phyloP scores from a whole-genome alignment of 2,329 filamentous ascomycete species.

The Penicillium vulpinum region DNA sequence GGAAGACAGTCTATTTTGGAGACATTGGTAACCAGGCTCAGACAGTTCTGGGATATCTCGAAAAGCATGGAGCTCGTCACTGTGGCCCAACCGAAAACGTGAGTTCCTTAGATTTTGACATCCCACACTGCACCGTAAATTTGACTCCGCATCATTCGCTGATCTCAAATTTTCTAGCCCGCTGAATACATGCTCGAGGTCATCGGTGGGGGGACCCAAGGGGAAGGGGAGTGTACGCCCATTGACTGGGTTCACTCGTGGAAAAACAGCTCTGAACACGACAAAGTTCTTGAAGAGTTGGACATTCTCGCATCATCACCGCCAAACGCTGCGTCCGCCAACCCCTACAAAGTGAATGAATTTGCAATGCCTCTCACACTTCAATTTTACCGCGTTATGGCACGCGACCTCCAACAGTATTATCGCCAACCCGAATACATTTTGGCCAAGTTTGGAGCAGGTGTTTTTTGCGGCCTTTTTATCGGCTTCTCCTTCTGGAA shows the following conservation, averaged over 20 bases:
- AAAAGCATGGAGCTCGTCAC: conserved; percentile 57
- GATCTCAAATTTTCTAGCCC: conserved; percentile 37
- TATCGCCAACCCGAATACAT: conserved; percentile 84
- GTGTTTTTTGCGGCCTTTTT: conserved; percentile 62
- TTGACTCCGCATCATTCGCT: background rate
- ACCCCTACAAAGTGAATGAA: conserved; percentile 56
- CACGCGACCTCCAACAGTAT: conserved; percentile 80
- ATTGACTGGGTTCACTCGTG: conserved; percentile 64
- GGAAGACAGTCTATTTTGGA: conserved; percentile 65
- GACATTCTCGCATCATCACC: conserved; percentile 32
- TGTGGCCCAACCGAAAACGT: conserved; percentile 62
- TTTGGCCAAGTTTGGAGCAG: conserved; percentile 72
- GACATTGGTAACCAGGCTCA: conserved; percentile 58
- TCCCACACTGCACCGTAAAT: background rate
- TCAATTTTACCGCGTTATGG: conserved; percentile 65
- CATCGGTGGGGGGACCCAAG: conserved; percentile 43
- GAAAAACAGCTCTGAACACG: conserved; percentile 58
- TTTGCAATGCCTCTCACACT: conserved; percentile 69
- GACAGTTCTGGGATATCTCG: conserved; percentile 63
- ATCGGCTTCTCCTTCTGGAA: conserved; percentile 78
- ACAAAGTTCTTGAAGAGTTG: conserved; percentile 56
- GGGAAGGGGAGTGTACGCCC: background rate
- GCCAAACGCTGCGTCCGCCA: conserved; percentile 55
- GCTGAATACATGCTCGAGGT: conserved; percentile 71
- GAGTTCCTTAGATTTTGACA: background rate